A percentile compares a stretch with the other conserved stretches of the same genome.
These are phyloP conservation scores for Vigna angularis DNA, from an alignment of 306 rosid genomes.

Conservation along the genomic window DNA sequence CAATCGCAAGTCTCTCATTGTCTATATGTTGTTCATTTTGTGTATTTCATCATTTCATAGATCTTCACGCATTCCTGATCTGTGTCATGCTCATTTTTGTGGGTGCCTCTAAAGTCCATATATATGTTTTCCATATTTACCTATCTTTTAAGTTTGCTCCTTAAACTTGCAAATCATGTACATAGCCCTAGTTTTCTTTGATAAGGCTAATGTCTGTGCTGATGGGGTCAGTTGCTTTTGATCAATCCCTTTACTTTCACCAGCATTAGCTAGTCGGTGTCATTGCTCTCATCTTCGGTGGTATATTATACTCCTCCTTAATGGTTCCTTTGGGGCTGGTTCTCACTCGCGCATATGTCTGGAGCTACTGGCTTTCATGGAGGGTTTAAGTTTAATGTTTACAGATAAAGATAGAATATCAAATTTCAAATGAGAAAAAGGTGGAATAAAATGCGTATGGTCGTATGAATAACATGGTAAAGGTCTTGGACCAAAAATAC, in stretches of 20 bases:
- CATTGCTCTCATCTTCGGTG: slow-evolving; percentile 1
- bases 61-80: slow-evolving; percentile 14
- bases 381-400: neutral
- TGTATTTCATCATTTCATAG: neutral
- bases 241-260: neutral
- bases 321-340: neutral
- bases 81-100: neutral
- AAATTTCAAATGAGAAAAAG: neutral
- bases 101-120: neutral
- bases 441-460: neutral
- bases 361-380: neutral
- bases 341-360: neutral
- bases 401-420: slow-evolving; percentile 3
- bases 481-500: neutral
- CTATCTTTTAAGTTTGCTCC: neutral
- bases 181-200: neutral
- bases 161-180: slow-evolving; percentile 4
- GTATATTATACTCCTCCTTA: neutral
- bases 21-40: slow-evolving; percentile 1
- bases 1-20: neutral
- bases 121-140: neutral
- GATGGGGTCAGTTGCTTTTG: neutral
- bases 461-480: neutral
- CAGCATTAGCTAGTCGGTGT: neutral
- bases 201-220: neutral